These are phyloP conservation scores for Euphrasia arctica DNA, from an alignment of 305 asterid species.

Conservation along the genomic window DNA sequence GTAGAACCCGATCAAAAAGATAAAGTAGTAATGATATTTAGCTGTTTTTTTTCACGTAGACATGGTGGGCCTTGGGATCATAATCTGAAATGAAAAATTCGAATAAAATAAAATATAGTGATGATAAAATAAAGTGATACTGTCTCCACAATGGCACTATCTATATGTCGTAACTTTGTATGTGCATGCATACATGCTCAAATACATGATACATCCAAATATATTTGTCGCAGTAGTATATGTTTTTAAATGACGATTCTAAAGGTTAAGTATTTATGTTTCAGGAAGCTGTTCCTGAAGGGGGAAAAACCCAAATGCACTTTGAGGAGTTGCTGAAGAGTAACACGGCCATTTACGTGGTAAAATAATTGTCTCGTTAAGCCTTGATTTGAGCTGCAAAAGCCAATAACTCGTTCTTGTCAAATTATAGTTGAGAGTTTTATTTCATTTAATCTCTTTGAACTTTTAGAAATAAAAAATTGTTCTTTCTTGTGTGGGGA, in stretches of 20 bases:
- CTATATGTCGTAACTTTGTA: neutral
- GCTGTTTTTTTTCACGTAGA: slow-evolving; percentile 1
- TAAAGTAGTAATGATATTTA: no score
- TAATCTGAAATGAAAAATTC: neutral
- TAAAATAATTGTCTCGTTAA: slow-evolving; percentile 41
- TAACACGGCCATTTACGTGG: slow-evolving; percentile 83
- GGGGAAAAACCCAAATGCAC: slow-evolving; percentile 84
- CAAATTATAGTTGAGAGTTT: slow-evolving; percentile 9
- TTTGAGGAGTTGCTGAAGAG: slow-evolving; percentile 92
- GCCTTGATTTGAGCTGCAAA: slow-evolving; percentile 17
- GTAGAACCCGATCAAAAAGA: slow-evolving; percentile 9
- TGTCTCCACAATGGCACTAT: slow-evolving; percentile 3
- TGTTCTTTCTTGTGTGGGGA: slow-evolving; percentile 5
- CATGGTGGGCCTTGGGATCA: neutral
- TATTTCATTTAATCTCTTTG: slow-evolving; percentile 16
- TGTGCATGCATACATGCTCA: slow-evolving; percentile 9
- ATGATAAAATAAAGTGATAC: neutral
- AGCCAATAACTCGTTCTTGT: slow-evolving; percentile 14
- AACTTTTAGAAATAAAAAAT: neutral
- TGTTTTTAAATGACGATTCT: slow-evolving; percentile 18
- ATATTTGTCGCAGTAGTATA: slow-evolving; percentile 4
- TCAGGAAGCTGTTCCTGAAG: slow-evolving; percentile 98
- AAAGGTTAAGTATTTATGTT: slow-evolving; percentile 32
- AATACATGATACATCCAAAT: slow-evolving; percentile 4
- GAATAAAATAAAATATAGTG: neutral